Conservation (phyloP, 768 basidiomycete species). For the Tulasnella sp. region DNA sequence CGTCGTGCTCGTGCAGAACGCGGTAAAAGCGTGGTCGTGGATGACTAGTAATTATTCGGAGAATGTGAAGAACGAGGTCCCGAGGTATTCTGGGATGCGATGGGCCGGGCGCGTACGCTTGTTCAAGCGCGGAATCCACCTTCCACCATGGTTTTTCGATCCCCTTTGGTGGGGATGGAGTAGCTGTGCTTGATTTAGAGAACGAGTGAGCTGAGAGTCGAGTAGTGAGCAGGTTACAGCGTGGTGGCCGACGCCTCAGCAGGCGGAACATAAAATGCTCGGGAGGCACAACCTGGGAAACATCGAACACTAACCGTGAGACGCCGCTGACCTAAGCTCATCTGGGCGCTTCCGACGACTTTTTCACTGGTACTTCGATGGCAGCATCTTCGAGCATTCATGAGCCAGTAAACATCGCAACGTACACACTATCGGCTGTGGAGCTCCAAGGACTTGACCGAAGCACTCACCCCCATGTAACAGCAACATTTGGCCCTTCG, state of each 20-base stretch:
- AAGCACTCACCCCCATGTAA: background rate
- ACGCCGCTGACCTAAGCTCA: slow-evolving; percentile 1
- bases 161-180: background rate
- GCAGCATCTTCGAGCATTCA: background rate
- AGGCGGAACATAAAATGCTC: slow-evolving; percentile 19
- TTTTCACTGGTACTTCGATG: background rate
- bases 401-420: slow-evolving; percentile 3
- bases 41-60: slow-evolving; percentile 4
- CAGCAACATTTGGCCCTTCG: background rate
- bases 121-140: background rate
- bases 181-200: background rate
- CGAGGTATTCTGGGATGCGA: slow-evolving; percentile 15
- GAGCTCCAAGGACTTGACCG: background rate
- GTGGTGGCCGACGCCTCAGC: slow-evolving; percentile 20
- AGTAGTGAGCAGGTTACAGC: slow-evolving; percentile 11
- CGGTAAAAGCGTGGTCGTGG: background rate
- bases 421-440: background rate
- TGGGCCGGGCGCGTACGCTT: slow-evolving; percentile 9
- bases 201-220: slow-evolving; percentile 19
- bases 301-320: slow-evolving; percentile 4
- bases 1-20: slow-evolving; percentile 21
- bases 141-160: slow-evolving; percentile 11
- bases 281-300: slow-evolving; percentile 5
- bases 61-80: slow-evolving; percentile 28
- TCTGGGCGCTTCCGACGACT: slow-evolving; percentile 1